Evolutionary conservation across 768 basidiomycete genomes (phyloP).

Genomic region (Calvatia gigantea): DNA sequence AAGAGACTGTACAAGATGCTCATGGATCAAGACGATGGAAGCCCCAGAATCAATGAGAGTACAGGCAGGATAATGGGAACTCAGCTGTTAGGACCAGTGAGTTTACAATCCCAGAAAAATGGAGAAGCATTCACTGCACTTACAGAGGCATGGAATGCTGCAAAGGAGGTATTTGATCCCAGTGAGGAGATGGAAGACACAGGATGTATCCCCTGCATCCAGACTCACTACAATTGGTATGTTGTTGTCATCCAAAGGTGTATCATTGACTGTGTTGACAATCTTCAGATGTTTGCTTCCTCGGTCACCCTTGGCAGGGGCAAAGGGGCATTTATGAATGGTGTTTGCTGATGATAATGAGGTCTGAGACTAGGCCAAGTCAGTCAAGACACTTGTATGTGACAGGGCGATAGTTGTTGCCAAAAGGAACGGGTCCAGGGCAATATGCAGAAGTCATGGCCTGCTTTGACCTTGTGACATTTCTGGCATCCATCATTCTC

Average conservation of each 20-base stretch:
- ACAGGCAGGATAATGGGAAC: neutral
- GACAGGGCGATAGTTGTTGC: neutral
- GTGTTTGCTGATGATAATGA: neutral
- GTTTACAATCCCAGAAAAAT: neutral
- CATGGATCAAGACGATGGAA: constrained; percentile 27
- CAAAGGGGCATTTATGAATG: neutral
- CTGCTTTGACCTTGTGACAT: neutral
- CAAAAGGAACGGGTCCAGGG: neutral
- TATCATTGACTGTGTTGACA: neutral
- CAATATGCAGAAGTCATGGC: neutral
- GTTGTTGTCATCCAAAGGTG: neutral
- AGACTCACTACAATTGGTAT: neutral
- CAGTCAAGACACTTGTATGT: neutral
- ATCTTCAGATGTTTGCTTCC: neutral
- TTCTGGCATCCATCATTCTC: constrained; percentile 4
- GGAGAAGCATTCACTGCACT: neutral
- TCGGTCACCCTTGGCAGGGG: neutral
- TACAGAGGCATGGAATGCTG: neutral
- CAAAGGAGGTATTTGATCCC: neutral
- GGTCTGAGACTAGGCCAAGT: neutral
- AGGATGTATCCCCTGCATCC: neutral
- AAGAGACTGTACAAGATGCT: constrained; percentile 17
- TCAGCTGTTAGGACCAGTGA: neutral
- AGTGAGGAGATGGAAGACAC: neutral
- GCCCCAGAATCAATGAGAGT: constrained; percentile 28